Evolutionary conservation across 371 early-diverging fungal species (phyloP).

Genomic region (Furculomyces boomerangus): DNA sequence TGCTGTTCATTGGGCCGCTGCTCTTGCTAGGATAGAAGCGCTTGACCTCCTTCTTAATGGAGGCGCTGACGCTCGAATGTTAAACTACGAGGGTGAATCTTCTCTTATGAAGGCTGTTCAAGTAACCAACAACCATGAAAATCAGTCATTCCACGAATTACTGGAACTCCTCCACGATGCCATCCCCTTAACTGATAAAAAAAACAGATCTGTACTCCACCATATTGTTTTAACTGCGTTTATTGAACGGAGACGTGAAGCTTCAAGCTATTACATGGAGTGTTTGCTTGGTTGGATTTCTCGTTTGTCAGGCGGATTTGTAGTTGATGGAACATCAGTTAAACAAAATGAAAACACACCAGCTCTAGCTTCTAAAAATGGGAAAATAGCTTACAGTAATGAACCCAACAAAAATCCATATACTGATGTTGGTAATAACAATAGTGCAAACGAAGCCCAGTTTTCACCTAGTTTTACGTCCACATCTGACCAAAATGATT

Average conservation of each 20-base stretch:
- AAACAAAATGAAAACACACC: background rate
- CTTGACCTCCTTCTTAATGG: conserved; percentile 51
- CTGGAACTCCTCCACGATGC: conserved; percentile 56
- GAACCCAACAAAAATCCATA: no score
- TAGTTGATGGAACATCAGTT: background rate
- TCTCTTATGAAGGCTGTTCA: conserved; percentile 80
- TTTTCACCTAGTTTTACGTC: no score
- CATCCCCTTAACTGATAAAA: conserved; percentile 57
- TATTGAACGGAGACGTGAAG: conserved; percentile 48
- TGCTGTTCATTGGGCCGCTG: conserved; percentile 89
- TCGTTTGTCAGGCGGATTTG: conserved; percentile 21
- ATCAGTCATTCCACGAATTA: conserved; percentile 54
- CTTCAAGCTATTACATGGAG: conserved; percentile 76
- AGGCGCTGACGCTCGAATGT: conserved; percentile 49
- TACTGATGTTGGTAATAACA: no score
- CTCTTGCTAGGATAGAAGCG: conserved; percentile 62
- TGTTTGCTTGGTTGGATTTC: conserved; percentile 43
- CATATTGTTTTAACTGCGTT: conserved; percentile 71
- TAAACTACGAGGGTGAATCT: conserved; percentile 74
- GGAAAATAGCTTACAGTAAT: no score
- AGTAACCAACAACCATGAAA: conserved; percentile 73
- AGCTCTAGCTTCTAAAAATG: no score
- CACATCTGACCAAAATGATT: background rate
- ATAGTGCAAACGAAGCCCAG: no score
- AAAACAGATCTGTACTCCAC: conserved; percentile 77